A percentile compares a stretch with the other conserved stretches of the same genome.
Conservation (phyloP, 495 filamentous ascomycete genomes). For the Tuber magnatum region DNA sequence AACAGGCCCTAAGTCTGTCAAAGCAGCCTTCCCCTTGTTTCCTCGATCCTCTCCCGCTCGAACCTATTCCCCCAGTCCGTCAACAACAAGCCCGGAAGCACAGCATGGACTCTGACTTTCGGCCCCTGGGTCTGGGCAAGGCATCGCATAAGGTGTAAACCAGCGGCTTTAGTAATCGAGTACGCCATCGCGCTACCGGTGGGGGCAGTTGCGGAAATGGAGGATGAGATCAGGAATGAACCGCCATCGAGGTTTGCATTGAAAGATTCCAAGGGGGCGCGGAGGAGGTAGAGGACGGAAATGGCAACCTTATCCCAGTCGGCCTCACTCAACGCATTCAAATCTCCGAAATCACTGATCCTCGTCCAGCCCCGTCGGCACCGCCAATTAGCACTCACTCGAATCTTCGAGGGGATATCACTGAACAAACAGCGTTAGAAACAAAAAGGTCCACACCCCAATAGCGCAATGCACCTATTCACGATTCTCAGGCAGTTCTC, state of each 20-base stretch:
- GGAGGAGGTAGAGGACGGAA: conserved; percentile 59
- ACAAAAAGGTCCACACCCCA: conserved; percentile 64
- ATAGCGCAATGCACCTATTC: conserved; percentile 49
- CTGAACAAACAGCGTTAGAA: conserved; percentile 50
- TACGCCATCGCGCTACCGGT: conserved; percentile 56
- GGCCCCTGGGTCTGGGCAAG: conserved; percentile 57
- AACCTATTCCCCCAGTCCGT: conserved; percentile 59
- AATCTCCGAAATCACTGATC: not conserved
- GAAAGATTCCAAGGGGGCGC: conserved; percentile 51
- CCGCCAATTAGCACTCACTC: not conserved
- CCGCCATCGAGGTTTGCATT: conserved; percentile 60
- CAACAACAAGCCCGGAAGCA: conserved; percentile 58
- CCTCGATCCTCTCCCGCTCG: conserved; percentile 4
- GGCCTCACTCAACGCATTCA: not conserved
- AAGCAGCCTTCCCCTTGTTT: not conserved
- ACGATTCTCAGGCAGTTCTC: conserved; percentile 40
- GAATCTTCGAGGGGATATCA: not conserved
- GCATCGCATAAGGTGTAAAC: conserved; percentile 63
- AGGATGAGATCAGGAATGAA: conserved; percentile 59
- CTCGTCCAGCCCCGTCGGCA: conserved; percentile 2
- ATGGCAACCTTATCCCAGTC: not conserved
- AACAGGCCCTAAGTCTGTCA: conserved; percentile 5
- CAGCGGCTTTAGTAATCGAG: conserved; percentile 57
- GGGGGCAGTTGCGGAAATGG: conserved; percentile 46
- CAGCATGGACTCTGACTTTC: conserved; percentile 59